These are phyloP conservation scores for Austroboletus novae-zelandiae DNA, from an alignment of 1,284 basidiomycete species.

Conservation along the genomic window DNA sequence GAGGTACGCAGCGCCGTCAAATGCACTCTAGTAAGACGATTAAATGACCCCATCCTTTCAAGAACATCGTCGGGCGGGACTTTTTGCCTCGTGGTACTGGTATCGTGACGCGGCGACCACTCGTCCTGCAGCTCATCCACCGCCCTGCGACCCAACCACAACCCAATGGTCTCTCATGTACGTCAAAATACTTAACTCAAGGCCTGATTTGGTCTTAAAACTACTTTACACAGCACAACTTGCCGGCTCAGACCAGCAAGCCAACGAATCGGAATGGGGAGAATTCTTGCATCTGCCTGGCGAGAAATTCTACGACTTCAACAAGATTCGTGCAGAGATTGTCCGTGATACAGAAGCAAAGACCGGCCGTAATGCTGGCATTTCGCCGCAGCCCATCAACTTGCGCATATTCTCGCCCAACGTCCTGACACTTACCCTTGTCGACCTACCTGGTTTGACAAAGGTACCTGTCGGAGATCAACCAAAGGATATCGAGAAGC, in stretches of 20 bases:
- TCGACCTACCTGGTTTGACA: slow-evolving; percentile 95
- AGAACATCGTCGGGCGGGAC: slow-evolving; percentile 98
- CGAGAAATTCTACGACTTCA: slow-evolving; percentile 97
- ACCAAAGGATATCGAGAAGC: slow-evolving; percentile 95
- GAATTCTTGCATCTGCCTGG: slow-evolving; percentile 96
- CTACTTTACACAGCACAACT: slow-evolving; percentile 37
- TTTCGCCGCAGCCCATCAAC: slow-evolving; percentile 96
- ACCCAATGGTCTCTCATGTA: slow-evolving; percentile 46
- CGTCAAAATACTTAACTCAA: slow-evolving; percentile 12
- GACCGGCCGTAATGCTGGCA: slow-evolving; percentile 96
- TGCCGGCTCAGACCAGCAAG: slow-evolving; percentile 60
- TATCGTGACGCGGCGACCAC: slow-evolving; percentile 93
- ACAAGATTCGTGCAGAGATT: slow-evolving; percentile 96
- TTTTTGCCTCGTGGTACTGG: slow-evolving; percentile 97
- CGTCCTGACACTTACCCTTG: slow-evolving; percentile 93
- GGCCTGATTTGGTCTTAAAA: slow-evolving; percentile 6
- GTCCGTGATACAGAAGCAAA: slow-evolving; percentile 96
- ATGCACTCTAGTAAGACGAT: slow-evolving; percentile 2
- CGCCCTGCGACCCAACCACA: slow-evolving; percentile 54
- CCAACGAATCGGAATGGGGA: slow-evolving; percentile 95
- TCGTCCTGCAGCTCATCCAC: slow-evolving; percentile 95
- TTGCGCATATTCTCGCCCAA: slow-evolving; percentile 95
- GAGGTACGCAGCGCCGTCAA: slow-evolving; percentile 50
- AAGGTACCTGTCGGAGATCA: slow-evolving; percentile 98
- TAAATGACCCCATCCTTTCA: slow-evolving; percentile 6